Base-by-base conservation (phyloP, 768 basidiomycete genomes). In the Galerina sulciceps region DNA sequence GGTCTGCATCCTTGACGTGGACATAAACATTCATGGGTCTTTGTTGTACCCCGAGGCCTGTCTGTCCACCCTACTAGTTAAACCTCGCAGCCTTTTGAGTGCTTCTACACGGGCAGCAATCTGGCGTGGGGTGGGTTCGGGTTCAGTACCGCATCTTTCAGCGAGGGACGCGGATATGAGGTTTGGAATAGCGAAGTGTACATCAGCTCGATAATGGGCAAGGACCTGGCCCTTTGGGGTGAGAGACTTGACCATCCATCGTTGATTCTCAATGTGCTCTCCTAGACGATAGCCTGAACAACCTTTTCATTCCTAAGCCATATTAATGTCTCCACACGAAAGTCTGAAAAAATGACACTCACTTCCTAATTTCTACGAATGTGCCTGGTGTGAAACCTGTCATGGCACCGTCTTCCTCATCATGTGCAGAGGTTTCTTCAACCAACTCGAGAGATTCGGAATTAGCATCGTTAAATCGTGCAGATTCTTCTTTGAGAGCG, bases 51-150 rank as follows among this genome's bases (percentile, higher is more conserved):
- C 15, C 67, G 58, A 22, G 62, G 63, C 13, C 59, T 61, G 40
- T 72, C 70, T 56, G 65, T 89, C 84, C 6, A 87, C 69, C 1
- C 72, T 71, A 38, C 76, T 77, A 54, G 83, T 79, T 20, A 91
- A 67, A 4, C 77, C 71, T 17, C 87, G 83, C 18, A 94, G 65
- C n/a, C 74, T 76, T 64, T 79, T 84, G 22, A 92, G 78, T 17
- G 89, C 80, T 53, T 85, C 79, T 3, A 91, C 79, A 2, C 94
- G 81, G 2, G 93, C 91, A 23, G 76, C 73, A 47, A 81, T 70
- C 58, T 89, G 73, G 5, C 63, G 61, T 14, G 66, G 65, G 26
- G 69, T 75, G 0, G 81, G 69, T 20, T 68, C 54, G 0, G 62
- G 63, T 1, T 65, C 57, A 0, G 42, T 41, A 1, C 87, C 86